Evolutionary conservation across 108 stramenopile species (phyloP), one percentile per base, ranked within the genome.

Genomic region (Bacterosira constricta): DNA sequence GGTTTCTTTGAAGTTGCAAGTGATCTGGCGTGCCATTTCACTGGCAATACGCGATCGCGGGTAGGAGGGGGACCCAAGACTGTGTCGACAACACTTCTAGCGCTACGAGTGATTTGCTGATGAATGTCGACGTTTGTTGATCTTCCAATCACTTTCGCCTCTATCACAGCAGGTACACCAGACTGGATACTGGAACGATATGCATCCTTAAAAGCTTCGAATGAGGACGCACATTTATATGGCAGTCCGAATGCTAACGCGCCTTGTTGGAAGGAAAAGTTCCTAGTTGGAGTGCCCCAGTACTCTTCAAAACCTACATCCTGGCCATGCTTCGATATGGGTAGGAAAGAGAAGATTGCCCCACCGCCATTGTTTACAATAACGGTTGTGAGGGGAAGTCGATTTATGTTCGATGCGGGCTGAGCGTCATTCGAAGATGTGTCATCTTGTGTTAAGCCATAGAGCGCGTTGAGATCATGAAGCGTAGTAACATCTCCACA

Each of bases 281-380:
- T 71, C 61, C 87, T 84, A 0, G 97, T 95, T 20, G 91, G 94
- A 32, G 97, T 96, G 23, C 94, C 95, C 75, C 94, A 96, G 51
- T 83, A 92, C 38, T 96, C 89, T 32, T 93, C 89, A 63, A 97
- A 97, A 7, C 74, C 83, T 55, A 90, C 91, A 64, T 91, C 90
- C 29, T 82, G 79, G 2, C 85, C 92, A 75, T 96, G 88, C 49
- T 88, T 88, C n/a, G 95, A 88, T 56, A 98, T 90, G 0, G 97
- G 97, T n/a, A 98, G 72, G 60, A 98, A 98, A 23, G 90, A 89
- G 63, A 98, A 98, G 29, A 98, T 98, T 15, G 90, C 96, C 7
- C 97, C 95, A 30, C 97, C 97, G 39, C 90, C 86, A 66, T 97
- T 97, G 85, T 97, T 96, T 29, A 96, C 86, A 37, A 95, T 67